Evolutionary conservation across 768 basidiomycete genomes (phyloP), one percentile per base, ranked within the genome.

Genomic region (Amanita phalloides): DNA sequence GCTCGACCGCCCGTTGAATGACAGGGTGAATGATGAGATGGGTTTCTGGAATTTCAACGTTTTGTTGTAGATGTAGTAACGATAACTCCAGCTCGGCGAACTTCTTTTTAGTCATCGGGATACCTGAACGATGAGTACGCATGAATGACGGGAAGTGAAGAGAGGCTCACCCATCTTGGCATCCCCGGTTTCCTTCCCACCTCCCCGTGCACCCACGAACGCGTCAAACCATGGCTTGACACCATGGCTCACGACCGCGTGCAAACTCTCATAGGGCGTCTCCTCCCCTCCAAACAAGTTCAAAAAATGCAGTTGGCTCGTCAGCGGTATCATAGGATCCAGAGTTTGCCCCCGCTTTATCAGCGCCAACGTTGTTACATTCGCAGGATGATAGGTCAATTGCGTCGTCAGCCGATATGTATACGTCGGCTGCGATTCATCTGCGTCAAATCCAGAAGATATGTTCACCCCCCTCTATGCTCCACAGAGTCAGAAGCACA

Each of bases 171-270:
- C 90, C 83, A 90, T 86, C 68, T 91, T 89, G 41, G 74, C 78
- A 62, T 92, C 92, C 6, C 71, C 70, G 30, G 44, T 44, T 30
- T 87, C 86, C 62, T 90, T 91, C 48, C 79, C 82, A 53, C 75
- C 71, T 25, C 82, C 79, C 47, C 91, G 79, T 21, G 90, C 76
- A 21, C 87, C 92, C 25, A 97, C 93, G 61, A 95, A 98, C 13
- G 95, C 92, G 66, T 98, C 94, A 60, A 99, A 98, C 86, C 91
- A 97, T 0, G 94, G 94, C 59, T 97, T 95, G 25, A 99, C 93
- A 58, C 90, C 96, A 51, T 79, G 84, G 62, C 94, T 96, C 14
- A 99, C 91, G 20, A 99, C 79, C 8, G 92, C 90, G 63, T 98
- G 95, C 26, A 99, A 68, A 61, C 90, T 89, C 66, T 98, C 95